Evolutionary conservation across 23 red algal genomes (phyloP).

Genomic region (Gracilariopsis chorda): DNA sequence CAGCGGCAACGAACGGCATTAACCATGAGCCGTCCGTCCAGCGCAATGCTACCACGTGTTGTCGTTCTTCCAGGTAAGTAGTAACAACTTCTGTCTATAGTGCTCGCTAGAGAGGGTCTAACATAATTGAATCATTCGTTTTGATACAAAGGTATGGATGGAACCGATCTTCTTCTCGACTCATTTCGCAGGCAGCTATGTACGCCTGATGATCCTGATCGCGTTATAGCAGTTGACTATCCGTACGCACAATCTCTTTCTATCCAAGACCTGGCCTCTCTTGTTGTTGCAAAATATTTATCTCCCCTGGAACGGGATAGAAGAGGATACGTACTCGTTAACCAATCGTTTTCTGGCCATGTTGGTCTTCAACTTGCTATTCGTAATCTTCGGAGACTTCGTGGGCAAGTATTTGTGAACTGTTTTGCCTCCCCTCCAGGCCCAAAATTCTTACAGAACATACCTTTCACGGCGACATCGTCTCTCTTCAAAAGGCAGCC

Average conservation of each 20-base stretch:
- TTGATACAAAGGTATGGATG: constrained; percentile 18
- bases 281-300: neutral
- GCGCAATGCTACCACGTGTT: constrained; percentile 7
- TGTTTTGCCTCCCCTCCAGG: constrained; percentile 22
- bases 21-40: neutral
- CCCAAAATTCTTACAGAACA: neutral
- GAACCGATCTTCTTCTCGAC: constrained; percentile 20
- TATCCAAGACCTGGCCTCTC: neutral
- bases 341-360: constrained; percentile 33
- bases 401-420: constrained; percentile 39
- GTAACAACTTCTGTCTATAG: neutral
- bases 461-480: neutral
- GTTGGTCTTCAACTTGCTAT: neutral
- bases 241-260: constrained; percentile 3
- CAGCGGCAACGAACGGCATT: neutral
- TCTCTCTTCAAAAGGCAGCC: neutral
- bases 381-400: neutral
- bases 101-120: neutral
- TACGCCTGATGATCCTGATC: neutral
- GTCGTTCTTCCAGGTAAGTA: constrained; percentile 24
- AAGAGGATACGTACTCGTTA: constrained; percentile 27
- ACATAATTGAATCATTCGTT: neutral
- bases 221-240: constrained; percentile 24
- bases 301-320: neutral
- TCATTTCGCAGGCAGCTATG: neutral